Base-by-base conservation (phyloP, 768 basidiomycete genomes). In the Aureoboletus auriporus region DNA sequence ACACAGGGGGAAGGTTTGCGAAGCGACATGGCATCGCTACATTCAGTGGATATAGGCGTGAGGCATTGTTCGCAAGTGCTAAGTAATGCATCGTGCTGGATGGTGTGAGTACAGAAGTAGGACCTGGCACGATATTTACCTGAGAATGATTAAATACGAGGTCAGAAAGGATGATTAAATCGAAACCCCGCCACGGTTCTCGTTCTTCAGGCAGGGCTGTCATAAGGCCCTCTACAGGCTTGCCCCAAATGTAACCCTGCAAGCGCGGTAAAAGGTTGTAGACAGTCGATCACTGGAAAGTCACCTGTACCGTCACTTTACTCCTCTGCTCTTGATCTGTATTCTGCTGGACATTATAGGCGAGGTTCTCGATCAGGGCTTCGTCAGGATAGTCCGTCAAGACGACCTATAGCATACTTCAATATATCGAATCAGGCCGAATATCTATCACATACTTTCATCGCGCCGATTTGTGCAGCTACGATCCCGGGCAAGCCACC, bases 131-230 rank as follows among this genome's bases (percentile, higher is more conserved):
- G 8, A 23, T 23, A 9, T 20, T 31, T 52, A 86, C 91, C 72
- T 94, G 91, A 1, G 93, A 93, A 57, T 95, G 93, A 57, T 94
- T 96, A 69, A 95, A 96, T 30, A 97, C 80, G 30, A 98, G 80
- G 68, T 98, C 94, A 2, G 92, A 94, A 47, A 97, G 74, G 51
- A 98, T 83, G 46, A 97, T 76, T 17, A 95, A 60, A 58, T 95
- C 83, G 59, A 90, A 97, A 28, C 69, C 67, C 3, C 56, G 53
- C 31, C 50, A 52, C 5, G 53, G 29, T 6, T 61, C 56, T 7
- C 47, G 35, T 23, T 52, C 52, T 27, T 44, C 27, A 20, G 66
- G 66, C 0, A 66, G 46, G 6, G 52, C 27, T 9, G 52, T 52
- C 17, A 83, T 13, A 35, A 68, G 60, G 8, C 16, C 7, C 11